phyloP scores from a whole-genome alignment of 2,329 filamentous ascomycete species.

The Aspergillus ustus region DNA sequence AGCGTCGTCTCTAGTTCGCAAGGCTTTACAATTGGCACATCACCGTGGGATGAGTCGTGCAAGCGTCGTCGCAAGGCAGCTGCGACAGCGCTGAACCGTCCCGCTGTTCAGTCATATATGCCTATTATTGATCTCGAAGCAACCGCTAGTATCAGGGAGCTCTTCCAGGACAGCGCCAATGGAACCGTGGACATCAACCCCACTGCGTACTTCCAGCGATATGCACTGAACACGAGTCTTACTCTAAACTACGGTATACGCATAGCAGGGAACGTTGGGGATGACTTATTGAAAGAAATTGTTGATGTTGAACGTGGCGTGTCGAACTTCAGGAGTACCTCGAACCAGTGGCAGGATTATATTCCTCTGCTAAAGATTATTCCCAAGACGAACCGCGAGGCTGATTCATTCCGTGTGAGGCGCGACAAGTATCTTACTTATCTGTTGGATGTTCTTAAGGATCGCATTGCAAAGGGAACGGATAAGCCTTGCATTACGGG shows the following conservation, averaged over 20 bases:
- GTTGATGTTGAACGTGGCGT: constrained; percentile 75
- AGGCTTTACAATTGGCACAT: constrained; percentile 82
- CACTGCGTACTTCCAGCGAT: constrained; percentile 73
- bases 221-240: constrained; percentile 75
- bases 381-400: constrained; percentile 65
- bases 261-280: constrained; percentile 71
- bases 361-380: constrained; percentile 73
- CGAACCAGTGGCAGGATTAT: constrained; percentile 85
- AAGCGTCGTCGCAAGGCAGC: constrained; percentile 78
- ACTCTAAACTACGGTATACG: constrained; percentile 81
- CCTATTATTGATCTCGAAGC: constrained; percentile 81
- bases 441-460: constrained; percentile 64
- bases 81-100: constrained; percentile 76
- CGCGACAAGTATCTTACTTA: constrained; percentile 69
- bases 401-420: constrained; percentile 68
- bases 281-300: constrained; percentile 72
- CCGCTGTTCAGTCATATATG: constrained; percentile 78
- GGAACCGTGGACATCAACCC: constrained; percentile 71
- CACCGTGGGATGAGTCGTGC: constrained; percentile 81
- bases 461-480: constrained; percentile 64
- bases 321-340: constrained; percentile 76
- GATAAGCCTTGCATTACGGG: constrained; percentile 72
- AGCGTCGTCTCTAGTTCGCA: constrained; percentile 76
- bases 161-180: constrained; percentile 66
- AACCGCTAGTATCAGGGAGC: constrained; percentile 71